These are phyloP conservation scores for Testicularia cyperi DNA, from an alignment of 1,284 basidiomycete species.

Conservation along the genomic window DNA sequence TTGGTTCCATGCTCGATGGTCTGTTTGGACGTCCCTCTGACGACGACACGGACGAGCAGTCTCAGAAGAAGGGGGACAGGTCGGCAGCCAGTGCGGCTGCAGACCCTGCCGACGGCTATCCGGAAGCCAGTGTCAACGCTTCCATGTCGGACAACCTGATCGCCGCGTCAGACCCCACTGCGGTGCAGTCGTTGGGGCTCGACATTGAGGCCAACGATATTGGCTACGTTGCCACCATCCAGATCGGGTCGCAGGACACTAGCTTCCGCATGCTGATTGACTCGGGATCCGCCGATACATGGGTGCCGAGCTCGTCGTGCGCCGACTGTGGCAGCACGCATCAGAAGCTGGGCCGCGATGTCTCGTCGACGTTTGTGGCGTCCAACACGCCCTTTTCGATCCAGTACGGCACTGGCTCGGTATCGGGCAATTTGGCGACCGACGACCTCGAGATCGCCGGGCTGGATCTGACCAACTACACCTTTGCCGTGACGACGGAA, in stretches of 20 bases:
- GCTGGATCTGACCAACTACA: conserved; percentile 68
- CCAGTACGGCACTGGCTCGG: conserved; percentile 73
- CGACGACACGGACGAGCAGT: too few relatives aligned
- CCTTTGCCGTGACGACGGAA: conserved; percentile 71
- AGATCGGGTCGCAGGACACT: conserved; percentile 75
- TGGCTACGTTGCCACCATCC: conserved; percentile 71
- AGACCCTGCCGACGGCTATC: conserved; percentile 17
- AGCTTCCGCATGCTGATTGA: conserved; percentile 73
- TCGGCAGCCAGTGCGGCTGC: conserved; percentile 9
- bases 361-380: conserved; percentile 71
- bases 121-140: conserved; percentile 12
- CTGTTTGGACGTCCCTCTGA: too few relatives aligned
- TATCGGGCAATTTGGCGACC: conserved; percentile 69
- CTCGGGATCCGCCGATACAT: conserved; percentile 81
- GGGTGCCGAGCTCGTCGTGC: conserved; percentile 62
- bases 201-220: conserved; percentile 70
- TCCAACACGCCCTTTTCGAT: conserved; percentile 67
- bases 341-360: conserved; percentile 68
- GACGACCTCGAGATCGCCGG: conserved; percentile 74
- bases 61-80: conserved; percentile 4
- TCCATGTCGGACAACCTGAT: conserved; percentile 30
- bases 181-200: conserved; percentile 70
- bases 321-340: conserved; percentile 62
- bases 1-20: conserved; percentile 16
- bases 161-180: conserved; percentile 60